Evolutionary conservation across 306 rosid genomes (phyloP), one percentile per base, ranked within the genome.

Genomic region (Cicer yamashitae): DNA sequence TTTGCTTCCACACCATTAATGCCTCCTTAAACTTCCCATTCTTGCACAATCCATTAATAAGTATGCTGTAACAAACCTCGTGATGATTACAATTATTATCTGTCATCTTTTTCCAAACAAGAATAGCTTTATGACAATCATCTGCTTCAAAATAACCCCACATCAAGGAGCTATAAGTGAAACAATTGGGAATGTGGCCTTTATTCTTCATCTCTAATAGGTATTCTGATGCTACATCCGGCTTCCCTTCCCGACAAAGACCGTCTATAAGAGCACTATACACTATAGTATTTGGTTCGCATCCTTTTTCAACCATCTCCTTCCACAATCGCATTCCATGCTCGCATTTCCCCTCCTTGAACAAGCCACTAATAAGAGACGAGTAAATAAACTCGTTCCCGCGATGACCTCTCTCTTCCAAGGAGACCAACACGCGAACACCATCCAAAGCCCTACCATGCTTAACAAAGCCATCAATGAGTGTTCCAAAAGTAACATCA

Each of bases 1-100:
- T 92, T 75, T 94, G 91, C 81, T 85, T 89, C 97, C 97, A 92
- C 71, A 89, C 83, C 90, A 87, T 91, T 87, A 90, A 83, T 39
- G 96, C 96, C 82, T 91, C 96, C 67, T 43, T 82, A 67, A 91
- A 76, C 83, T 87, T 86, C 83, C 96, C 97, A 66, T 80, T 81
- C 88, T 86, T 79, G 82, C 92, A 91, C 46, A 94, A 68, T 47
- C 98, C 98, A 76, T 90, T 69, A 79, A 94, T 86, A 38, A 91
- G 86, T 78, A 91, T 83, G 80, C 92, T 91, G 73, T 88, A 91
- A 82, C 90, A 91, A 66, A 87, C 86, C 83, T 87, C 87, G 53
- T 88, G 87, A 41, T 67, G 82, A 58, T 62, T 67, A 75, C 70
- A 75, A 13, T 84, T 86, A 75, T 81, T 71, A 17, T 65, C 58